These are phyloP conservation scores for Pyricularia sp. DNA, from an alignment of 2,329 filamentous ascomycete genomes.

Conservation along the genomic window DNA sequence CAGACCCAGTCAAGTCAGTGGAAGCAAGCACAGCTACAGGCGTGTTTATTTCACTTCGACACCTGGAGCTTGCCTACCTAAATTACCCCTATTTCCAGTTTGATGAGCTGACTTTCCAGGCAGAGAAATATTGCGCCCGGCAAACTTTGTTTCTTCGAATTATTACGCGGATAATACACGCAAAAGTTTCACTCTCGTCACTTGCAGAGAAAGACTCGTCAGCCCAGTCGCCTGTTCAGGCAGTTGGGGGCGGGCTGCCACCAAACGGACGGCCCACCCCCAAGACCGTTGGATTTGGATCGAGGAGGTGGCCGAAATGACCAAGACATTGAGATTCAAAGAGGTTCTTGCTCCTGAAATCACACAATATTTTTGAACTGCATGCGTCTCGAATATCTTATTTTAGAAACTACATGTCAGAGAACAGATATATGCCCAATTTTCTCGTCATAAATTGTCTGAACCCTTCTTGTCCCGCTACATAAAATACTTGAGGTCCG, in stretches of 20 bases:
- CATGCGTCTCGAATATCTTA: no score
- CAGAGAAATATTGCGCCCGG: background rate
- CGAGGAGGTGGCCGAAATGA: background rate
- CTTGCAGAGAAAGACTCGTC: background rate
- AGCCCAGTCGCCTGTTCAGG: background rate
- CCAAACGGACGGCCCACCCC: background rate
- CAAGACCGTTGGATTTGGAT: background rate
- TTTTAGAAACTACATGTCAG: no score
- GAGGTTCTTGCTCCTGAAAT: background rate
- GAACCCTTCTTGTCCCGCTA: background rate
- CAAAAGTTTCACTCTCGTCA: background rate
- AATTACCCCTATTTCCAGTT: background rate
- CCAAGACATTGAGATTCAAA: background rate
- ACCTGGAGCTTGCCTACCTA: background rate
- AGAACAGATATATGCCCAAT: no score
- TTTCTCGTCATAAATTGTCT: no score
- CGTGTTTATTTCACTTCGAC: no score
- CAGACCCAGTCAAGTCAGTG: background rate
- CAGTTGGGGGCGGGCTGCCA: no score
- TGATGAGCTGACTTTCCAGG: background rate
- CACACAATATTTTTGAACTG: no score
- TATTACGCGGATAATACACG: background rate
- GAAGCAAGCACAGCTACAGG: background rate
- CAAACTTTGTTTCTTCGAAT: background rate
- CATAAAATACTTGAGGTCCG: background rate